Evolutionary conservation across 768 basidiomycete genomes (phyloP).

Genomic region (Leccinellum albellum): DNA sequence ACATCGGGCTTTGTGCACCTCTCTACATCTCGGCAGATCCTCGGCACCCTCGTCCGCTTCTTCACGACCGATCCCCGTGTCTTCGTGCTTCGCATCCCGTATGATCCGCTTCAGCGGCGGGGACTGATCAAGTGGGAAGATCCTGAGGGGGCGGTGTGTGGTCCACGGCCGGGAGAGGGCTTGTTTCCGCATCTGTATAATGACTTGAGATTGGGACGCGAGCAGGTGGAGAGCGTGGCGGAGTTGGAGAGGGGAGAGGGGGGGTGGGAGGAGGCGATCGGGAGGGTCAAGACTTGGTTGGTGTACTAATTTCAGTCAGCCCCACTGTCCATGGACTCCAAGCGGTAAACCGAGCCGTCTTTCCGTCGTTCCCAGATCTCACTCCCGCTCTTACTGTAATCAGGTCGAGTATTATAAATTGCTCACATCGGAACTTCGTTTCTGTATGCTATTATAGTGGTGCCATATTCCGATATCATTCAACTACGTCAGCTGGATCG

Average conservation of each 20-base stretch:
- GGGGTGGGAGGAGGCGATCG: conserved; percentile 34
- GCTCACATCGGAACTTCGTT: background rate
- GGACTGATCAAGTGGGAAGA: conserved; percentile 47
- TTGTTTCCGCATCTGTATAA: conserved; percentile 57
- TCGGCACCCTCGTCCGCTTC: conserved; percentile 44
- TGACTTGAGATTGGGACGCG: conserved; percentile 37
- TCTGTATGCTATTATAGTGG: background rate
- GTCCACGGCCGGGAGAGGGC: conserved; percentile 41
- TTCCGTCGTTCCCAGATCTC: background rate
- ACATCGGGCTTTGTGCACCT: conserved; percentile 51
- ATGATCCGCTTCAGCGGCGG: conserved; percentile 33
- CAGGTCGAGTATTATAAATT: background rate
- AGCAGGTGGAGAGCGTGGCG: conserved; percentile 42
- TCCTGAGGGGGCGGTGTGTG: conserved; percentile 37
- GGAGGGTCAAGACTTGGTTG: conserved; percentile 29
- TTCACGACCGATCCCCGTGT: conserved; percentile 39
- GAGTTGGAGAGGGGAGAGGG: conserved; percentile 22
- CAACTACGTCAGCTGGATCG: background rate
- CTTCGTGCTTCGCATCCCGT: conserved; percentile 43
- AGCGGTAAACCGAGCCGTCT: too few species aligned
- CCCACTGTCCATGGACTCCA: too few species aligned
- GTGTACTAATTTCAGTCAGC: conserved; percentile 24
- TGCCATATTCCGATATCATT: too few species aligned
- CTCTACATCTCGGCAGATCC: conserved; percentile 49
- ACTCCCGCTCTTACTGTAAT: background rate